Percentiles rank a stretch among this genome's conserved stretches.
These are phyloP conservation scores for Nyssa sinensis DNA, from an alignment of 148 eudicot species.

Conservation along the genomic window DNA sequence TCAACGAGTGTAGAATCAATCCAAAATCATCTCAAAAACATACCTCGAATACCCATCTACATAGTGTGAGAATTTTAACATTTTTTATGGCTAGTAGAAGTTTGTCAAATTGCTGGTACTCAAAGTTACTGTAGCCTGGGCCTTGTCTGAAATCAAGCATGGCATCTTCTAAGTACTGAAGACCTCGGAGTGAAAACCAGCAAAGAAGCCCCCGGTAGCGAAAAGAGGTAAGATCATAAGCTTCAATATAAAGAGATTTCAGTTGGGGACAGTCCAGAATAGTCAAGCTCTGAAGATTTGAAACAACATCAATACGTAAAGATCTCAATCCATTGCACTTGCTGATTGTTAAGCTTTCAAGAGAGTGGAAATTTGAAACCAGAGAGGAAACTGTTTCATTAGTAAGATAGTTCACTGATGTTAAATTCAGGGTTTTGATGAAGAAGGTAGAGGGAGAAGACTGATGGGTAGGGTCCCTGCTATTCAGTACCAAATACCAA, in stretches of 20 bases:
- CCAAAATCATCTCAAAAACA: too few relatives aligned
- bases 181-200: too few relatives aligned
- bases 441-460: too few relatives aligned
- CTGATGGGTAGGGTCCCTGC: neutral
- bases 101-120: too few relatives aligned
- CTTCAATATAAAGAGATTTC: neutral
- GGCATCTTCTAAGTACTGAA: too few relatives aligned
- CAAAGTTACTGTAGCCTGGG: too few relatives aligned
- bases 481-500: constrained; percentile 11
- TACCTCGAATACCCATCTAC: neutral
- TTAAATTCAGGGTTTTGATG: constrained; percentile 16
- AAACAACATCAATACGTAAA: constrained; percentile 13
- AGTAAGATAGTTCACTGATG: constrained; percentile 18
- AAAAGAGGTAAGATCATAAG: neutral
- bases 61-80: neutral
- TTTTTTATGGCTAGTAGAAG: too few relatives aligned
- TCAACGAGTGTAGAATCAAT: too few relatives aligned
- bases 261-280: neutral
- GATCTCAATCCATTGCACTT: constrained; percentile 1
- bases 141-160: too few relatives aligned
- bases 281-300: neutral
- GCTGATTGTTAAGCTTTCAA: constrained; percentile 15
- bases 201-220: neutral
- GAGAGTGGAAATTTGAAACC: constrained; percentile 5
- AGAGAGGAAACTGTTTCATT: constrained; percentile 16